Percentiles rank a stretch among this genome's conserved stretches.
phyloP scores from a whole-genome alignment of 1,284 basidiomycete species.

The Cryptococcus sp. region DNA sequence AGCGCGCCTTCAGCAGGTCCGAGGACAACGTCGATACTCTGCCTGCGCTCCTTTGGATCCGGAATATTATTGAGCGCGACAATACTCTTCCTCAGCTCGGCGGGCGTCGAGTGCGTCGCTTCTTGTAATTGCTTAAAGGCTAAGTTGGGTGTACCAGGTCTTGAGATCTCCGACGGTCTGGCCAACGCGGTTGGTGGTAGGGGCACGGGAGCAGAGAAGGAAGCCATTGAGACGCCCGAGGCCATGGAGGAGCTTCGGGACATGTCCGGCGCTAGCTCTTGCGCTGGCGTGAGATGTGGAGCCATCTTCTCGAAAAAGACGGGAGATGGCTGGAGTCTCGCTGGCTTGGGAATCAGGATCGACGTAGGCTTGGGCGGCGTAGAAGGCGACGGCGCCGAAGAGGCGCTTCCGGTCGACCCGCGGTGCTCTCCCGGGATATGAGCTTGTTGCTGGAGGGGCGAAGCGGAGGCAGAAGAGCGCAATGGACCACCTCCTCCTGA shows the following conservation, averaged over 20 bases:
- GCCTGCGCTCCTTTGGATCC: constrained; percentile 7
- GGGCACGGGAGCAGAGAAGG: constrained; percentile 8
- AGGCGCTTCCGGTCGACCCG: too few species aligned
- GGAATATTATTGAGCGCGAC: constrained; percentile 2
- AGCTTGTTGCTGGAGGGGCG: too few species aligned
- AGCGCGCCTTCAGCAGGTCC: constrained; percentile 11
- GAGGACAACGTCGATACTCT: constrained; percentile 1
- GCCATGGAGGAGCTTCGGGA: constrained; percentile 1
- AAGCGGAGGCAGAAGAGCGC: too few species aligned
- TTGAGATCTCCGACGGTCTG: constrained; percentile 3
- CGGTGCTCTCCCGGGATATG: too few species aligned
- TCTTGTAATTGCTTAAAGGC: constrained; percentile 10
- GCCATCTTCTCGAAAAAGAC: background rate
- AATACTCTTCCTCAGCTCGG: constrained; percentile 7
- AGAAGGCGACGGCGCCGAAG: too few species aligned
- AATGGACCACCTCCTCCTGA: too few species aligned
- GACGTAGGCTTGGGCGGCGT: background rate
- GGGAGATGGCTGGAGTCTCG: background rate
- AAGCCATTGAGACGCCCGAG: constrained; percentile 12
- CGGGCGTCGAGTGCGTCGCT: constrained; percentile 3
- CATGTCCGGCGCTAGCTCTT: background rate
- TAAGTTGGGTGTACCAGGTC: constrained; percentile 13
- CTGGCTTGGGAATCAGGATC: background rate
- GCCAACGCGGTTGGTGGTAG: constrained; percentile 2
- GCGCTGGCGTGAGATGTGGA: background rate